Conservation (phyloP, 2,329 filamentous ascomycete genomes). For the Beauveria asiatica region DNA sequence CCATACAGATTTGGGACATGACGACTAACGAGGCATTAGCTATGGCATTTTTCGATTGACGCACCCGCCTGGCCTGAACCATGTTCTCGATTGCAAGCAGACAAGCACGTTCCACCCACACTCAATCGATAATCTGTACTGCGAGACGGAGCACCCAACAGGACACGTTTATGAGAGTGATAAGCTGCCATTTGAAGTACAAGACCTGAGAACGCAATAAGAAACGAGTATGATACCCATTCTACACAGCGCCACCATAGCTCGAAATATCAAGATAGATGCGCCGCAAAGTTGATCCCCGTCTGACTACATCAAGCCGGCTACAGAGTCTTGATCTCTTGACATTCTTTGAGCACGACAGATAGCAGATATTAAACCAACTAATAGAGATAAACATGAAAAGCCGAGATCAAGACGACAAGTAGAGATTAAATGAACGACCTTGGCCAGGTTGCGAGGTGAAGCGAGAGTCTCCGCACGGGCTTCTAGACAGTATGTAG, state of each 20-base stretch:
- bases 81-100: slow-evolving; percentile 72
- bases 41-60: slow-evolving; percentile 91
- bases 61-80: slow-evolving; percentile 79
- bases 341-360: too few species aligned
- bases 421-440: too few species aligned
- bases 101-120: slow-evolving; percentile 78
- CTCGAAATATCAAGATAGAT: background rate
- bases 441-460: too few species aligned
- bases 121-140: slow-evolving; percentile 62
- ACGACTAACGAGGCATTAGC: slow-evolving; percentile 32
- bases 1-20: background rate
- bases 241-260: background rate
- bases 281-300: background rate
- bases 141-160: slow-evolving; percentile 55
- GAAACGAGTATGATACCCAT: slow-evolving; percentile 4
- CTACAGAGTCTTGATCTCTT: too few species aligned
- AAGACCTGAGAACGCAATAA: slow-evolving; percentile 37
- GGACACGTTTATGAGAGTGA: slow-evolving; percentile 64
- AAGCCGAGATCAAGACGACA: too few species aligned
- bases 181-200: slow-evolving; percentile 51
- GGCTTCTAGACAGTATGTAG: too few species aligned
- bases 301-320: background rate
- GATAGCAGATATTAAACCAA: too few species aligned
- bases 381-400: too few species aligned
- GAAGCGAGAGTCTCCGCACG: too few species aligned